phyloP scores from a whole-genome alignment of 2,329 filamentous ascomycete species.

The Penicillium concentricum region DNA sequence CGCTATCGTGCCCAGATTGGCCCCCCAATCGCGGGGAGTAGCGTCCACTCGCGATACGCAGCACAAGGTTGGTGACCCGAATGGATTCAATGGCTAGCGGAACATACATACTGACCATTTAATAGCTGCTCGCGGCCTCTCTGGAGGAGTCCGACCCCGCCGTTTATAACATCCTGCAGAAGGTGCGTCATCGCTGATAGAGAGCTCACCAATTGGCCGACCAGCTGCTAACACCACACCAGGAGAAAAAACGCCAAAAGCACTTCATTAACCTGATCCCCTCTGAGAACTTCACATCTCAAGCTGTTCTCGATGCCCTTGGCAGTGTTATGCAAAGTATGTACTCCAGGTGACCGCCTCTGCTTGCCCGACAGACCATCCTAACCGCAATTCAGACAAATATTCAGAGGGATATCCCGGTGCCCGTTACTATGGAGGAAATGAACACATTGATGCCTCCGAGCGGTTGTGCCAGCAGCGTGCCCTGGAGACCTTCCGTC shows the following conservation, averaged over 20 bases:
- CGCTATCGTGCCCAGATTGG: slow-evolving; percentile 23
- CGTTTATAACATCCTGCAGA: slow-evolving; percentile 86
- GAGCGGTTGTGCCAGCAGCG: slow-evolving; percentile 88
- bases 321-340: slow-evolving; percentile 92
- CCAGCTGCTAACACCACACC: slow-evolving; percentile 18
- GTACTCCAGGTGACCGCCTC: slow-evolving; percentile 34
- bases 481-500: slow-evolving; percentile 80
- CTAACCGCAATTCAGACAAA: slow-evolving; percentile 65
- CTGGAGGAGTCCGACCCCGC: slow-evolving; percentile 82
- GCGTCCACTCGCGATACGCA: slow-evolving; percentile 40
- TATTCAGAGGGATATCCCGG: slow-evolving; percentile 98
- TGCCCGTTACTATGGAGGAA: slow-evolving; percentile 93
- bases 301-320: slow-evolving; percentile 85
- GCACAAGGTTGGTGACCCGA: slow-evolving; percentile 36
- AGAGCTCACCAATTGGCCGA: slow-evolving; percentile 7
- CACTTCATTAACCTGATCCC: slow-evolving; percentile 98
- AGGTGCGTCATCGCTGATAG: slow-evolving; percentile 55
- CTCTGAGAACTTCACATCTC: slow-evolving; percentile 93
- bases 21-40: slow-evolving; percentile 39
- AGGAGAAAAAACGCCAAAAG: slow-evolving; percentile 96
- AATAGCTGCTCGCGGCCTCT: slow-evolving; percentile 73
- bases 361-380: not conserved
- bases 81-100: slow-evolving; percentile 2
- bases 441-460: slow-evolving; percentile 90
- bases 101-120: slow-evolving; percentile 4